Evolutionary conservation across 176 grass and related monocot genomes (phyloP).

Genomic region (Carex kokanica): DNA sequence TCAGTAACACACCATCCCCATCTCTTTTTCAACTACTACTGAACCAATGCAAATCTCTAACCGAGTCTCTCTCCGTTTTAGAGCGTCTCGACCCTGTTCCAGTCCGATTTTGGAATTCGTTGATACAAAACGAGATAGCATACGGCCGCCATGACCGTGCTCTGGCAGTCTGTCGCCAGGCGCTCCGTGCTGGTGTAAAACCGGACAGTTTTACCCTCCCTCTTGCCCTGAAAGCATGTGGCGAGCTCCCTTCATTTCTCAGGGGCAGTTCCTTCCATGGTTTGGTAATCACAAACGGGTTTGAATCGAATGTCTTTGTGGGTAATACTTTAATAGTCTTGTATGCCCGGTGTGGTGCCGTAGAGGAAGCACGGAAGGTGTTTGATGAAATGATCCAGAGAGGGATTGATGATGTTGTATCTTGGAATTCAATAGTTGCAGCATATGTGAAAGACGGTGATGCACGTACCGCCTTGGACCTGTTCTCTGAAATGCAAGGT

Average conservation of each 20-base stretch:
- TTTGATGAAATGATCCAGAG: slow-evolving; percentile 67
- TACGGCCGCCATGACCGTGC: slow-evolving; percentile 52
- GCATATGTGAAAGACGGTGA: slow-evolving; percentile 53
- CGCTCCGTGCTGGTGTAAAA: slow-evolving; percentile 57
- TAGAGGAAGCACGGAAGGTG: slow-evolving; percentile 46
- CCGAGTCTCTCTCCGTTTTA: slow-evolving; percentile 42
- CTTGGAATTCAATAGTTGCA: slow-evolving; percentile 82
- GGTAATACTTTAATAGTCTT: slow-evolving; percentile 72
- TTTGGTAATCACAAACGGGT: slow-evolving; percentile 57
- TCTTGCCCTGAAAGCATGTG: slow-evolving; percentile 66
- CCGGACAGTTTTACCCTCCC: slow-evolving; percentile 80
- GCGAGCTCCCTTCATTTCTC: slow-evolving; percentile 59
- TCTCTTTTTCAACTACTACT: background rate
- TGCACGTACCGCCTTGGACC: slow-evolving; percentile 41
- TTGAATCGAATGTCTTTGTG: slow-evolving; percentile 63
- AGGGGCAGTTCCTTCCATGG: slow-evolving; percentile 62
- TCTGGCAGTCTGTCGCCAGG: slow-evolving; percentile 47
- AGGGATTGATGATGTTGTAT: slow-evolving; percentile 81
- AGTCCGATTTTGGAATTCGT: slow-evolving; percentile 63
- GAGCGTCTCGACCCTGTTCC: slow-evolving; percentile 51
- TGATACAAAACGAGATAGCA: slow-evolving; percentile 56
- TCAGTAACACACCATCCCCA: background rate
- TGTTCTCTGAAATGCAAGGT: slow-evolving; percentile 57
- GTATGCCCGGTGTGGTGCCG: slow-evolving; percentile 62
- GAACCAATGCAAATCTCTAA: background rate